Base-by-base conservation (phyloP, 2,329 filamentous ascomycete genomes). In the Fonsecaea erecta region DNA sequence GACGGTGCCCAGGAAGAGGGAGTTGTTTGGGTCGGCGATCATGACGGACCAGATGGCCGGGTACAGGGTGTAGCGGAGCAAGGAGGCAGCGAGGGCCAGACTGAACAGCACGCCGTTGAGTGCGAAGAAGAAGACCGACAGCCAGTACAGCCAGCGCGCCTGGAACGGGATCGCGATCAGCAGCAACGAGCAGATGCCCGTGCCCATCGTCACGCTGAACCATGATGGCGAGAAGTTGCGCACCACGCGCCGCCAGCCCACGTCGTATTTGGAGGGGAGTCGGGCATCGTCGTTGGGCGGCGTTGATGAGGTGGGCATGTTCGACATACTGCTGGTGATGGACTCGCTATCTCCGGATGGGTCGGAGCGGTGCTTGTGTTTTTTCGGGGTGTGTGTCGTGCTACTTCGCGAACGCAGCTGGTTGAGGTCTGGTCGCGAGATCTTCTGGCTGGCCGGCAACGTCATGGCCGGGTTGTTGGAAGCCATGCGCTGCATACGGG, bases 1-100 rank as follows among this genome's bases (percentile, higher is more conserved):
- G 34, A 90, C 83, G 0, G 86, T 88, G 0, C 85, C 89, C 2
- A 92, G 77, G 69, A 91, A 92, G 60, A 92, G 80, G 1, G 85
- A 88, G 72, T 92, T 87, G 1, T 83, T 83, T 0, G 87, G 88
- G 73, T 92, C 86, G 1, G 79, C 77, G 37, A 91, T 83, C 88
- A 92, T 90, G 16, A 83, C 85, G 0, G 64, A 72, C 83, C 88
- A 91, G 32, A 90, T 86, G 64, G 84, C 81, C 0, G 88, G 89
- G 71, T 89, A 91, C 1, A 90, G 71, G 0, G 78, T 78, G 71
- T 91, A 92, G 3, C 89, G 83, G 2, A 88, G 73, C 1, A 85
- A 62, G 1, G 85, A 87, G 52, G 88, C 81, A 5, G 77, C 64
- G 21, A 83, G 70, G 1, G 73, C 74, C 1, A 75, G 48, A 65